Percentiles rank a stretch among this genome's conserved stretches.
Conservation (phyloP, 352 stramenopile genomes). For the Globisporangium viniferum region DNA sequence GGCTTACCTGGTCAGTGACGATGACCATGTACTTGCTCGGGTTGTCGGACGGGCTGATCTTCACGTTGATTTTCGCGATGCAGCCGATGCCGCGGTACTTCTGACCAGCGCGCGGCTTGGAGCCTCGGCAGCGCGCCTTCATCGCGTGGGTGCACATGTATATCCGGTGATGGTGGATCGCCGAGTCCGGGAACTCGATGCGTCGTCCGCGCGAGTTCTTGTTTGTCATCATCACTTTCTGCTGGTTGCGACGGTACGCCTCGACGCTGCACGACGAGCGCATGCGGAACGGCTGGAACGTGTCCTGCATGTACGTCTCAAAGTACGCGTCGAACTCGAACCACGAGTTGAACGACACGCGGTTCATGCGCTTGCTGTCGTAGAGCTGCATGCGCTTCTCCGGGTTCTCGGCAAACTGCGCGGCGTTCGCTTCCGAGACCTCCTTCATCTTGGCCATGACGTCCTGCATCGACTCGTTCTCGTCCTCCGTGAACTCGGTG, state of each 20-base stretch:
- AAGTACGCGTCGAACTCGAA: slow-evolving; percentile 87
- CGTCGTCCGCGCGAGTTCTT: slow-evolving; percentile 78
- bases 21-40: slow-evolving; percentile 86
- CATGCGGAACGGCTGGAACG: slow-evolving; percentile 86
- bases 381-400: slow-evolving; percentile 56
- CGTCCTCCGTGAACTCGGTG: slow-evolving; percentile 46
- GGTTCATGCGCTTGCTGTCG: slow-evolving; percentile 80
- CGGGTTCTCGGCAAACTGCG: slow-evolving; percentile 28
- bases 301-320: slow-evolving; percentile 87
- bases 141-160: slow-evolving; percentile 89
- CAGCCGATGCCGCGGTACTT: slow-evolving; percentile 84
- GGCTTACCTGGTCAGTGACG: slow-evolving; percentile 72
- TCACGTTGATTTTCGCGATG: slow-evolving; percentile 87
- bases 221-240: slow-evolving; percentile 87
- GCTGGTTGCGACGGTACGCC: slow-evolving; percentile 79
- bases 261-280: slow-evolving; percentile 82
- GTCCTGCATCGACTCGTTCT: slow-evolving; percentile 50
- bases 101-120: slow-evolving; percentile 69
- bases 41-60: slow-evolving; percentile 82
- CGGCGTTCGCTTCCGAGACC: slow-evolving; percentile 27
- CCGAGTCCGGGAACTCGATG: slow-evolving; percentile 77
- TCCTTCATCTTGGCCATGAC: slow-evolving; percentile 75
- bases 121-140: slow-evolving; percentile 77
- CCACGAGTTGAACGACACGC: slow-evolving; percentile 85
- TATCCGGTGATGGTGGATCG: slow-evolving; percentile 86